Conservation (phyloP, 257 asterid species). For the Nicotiana undulata region DNA sequence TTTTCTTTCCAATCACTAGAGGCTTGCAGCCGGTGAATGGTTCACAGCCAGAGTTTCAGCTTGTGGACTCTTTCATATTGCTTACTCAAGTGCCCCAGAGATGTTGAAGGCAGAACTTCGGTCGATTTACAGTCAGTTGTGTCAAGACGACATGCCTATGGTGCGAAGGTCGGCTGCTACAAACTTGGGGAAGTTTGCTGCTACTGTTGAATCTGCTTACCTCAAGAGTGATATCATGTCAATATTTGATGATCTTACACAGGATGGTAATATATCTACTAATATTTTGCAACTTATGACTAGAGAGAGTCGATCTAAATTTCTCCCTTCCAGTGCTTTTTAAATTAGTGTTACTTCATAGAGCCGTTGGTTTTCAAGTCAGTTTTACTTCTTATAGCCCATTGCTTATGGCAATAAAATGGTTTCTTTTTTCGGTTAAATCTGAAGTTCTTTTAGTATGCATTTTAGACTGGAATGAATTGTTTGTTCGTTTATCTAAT, state of each 20-base stretch:
- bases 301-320: background rate
- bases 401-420: background rate
- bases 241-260: slow-evolving; percentile 45
- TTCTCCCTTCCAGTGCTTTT: background rate
- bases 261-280: slow-evolving; percentile 28
- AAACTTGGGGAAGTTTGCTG: slow-evolving; percentile 46
- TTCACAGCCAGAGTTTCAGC: slow-evolving; percentile 96
- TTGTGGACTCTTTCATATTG: slow-evolving; percentile 89
- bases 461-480: background rate
- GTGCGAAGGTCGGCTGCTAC: slow-evolving; percentile 93
- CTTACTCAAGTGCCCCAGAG: slow-evolving; percentile 78
- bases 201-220: slow-evolving; percentile 38
- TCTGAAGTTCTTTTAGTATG: background rate
- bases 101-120: slow-evolving; percentile 71
- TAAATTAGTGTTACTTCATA: background rate
- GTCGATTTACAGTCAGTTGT: slow-evolving; percentile 66
- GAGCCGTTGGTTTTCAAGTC: background rate
- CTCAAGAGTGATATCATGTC: slow-evolving; percentile 43
- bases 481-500: background rate
- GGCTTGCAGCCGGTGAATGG: slow-evolving; percentile 98
- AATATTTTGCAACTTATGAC: background rate
- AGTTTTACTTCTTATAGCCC: background rate
- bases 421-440: background rate
- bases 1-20: slow-evolving; percentile 28
- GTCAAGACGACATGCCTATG: slow-evolving; percentile 98